These are phyloP conservation scores for Jamesozyma lodderae DNA, from an alignment of 805 yeast species.

Conservation along the genomic window DNA sequence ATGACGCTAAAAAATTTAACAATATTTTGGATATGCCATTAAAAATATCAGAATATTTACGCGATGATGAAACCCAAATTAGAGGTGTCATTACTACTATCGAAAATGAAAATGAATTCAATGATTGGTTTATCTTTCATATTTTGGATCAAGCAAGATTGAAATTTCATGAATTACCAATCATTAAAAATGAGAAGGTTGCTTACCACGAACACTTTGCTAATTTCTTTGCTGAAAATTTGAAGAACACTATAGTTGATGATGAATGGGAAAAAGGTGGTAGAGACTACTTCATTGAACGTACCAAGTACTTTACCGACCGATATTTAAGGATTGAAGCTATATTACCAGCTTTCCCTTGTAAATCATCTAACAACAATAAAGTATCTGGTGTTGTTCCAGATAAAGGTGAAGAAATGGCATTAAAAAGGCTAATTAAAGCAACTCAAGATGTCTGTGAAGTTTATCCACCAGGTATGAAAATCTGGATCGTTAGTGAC, in stretches of 20 bases:
- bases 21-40: conserved; percentile 16
- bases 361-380: conserved; percentile 48
- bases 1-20: conserved; percentile 15
- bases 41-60: conserved; percentile 29
- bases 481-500: conserved; percentile 49
- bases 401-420: conserved; percentile 45
- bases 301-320: conserved; percentile 40
- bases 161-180: conserved; percentile 15
- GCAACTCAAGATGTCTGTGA: conserved; percentile 27
- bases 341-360: conserved; percentile 57
- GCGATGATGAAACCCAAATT: conserved; percentile 26
- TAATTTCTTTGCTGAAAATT: conserved; percentile 36
- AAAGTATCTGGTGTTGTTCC: conserved; percentile 44
- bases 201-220: conserved; percentile 29
- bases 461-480: conserved; percentile 47
- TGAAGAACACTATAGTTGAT: conserved; percentile 38
- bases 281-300: conserved; percentile 34
- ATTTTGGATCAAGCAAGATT: conserved; percentile 32
- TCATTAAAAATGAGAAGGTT: conserved; percentile 1
- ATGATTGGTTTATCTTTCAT: conserved; percentile 34
- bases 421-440: conserved; percentile 32
- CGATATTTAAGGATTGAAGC: conserved; percentile 43
- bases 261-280: conserved; percentile 47
- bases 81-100: conserved; percentile 34
- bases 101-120: conserved; percentile 25